Evolutionary conservation across 495 filamentous ascomycete species (phyloP).

Genomic region (Penicillium waksmanii): DNA sequence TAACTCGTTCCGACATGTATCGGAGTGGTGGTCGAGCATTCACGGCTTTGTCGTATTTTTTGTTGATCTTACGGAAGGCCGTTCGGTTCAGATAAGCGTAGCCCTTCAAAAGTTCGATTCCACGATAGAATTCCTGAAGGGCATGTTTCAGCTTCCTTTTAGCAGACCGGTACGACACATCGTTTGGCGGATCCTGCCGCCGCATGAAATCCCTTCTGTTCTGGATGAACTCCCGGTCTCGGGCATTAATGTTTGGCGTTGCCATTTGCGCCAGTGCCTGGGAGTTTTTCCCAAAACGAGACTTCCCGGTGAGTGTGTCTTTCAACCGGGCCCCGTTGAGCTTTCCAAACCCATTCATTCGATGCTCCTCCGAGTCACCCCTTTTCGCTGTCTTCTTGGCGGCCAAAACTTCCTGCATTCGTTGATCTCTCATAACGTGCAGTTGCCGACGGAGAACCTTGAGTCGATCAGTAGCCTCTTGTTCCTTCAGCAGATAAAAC

Average conservation of each 20-base stretch:
- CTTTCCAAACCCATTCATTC: slow-evolving; percentile 27
- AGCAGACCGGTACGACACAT: slow-evolving; percentile 78
- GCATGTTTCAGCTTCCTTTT: slow-evolving; percentile 91
- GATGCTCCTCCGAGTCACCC: slow-evolving; percentile 10
- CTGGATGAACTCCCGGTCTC: slow-evolving; percentile 33
- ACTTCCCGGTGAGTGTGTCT: slow-evolving; percentile 33
- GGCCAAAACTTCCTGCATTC: slow-evolving; percentile 67
- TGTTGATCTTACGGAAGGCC: slow-evolving; percentile 96
- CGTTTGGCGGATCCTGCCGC: slow-evolving; percentile 52
- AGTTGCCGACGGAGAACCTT: slow-evolving; percentile 73
- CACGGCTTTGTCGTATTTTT: slow-evolving; percentile 94
- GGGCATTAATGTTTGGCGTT: slow-evolving; percentile 45
- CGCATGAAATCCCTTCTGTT: slow-evolving; percentile 66
- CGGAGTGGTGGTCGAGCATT: slow-evolving; percentile 74
- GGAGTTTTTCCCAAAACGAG: slow-evolving; percentile 59
- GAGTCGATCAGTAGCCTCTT: slow-evolving; percentile 75
- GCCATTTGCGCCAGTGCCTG: slow-evolving; percentile 56
- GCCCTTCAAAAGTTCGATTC: slow-evolving; percentile 86
- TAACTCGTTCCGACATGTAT: slow-evolving; percentile 92
- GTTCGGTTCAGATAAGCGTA: slow-evolving; percentile 88
- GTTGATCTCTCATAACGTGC: slow-evolving; percentile 82
- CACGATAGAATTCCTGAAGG: slow-evolving; percentile 88
- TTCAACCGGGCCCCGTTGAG: slow-evolving; percentile 32
- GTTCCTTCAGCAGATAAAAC: slow-evolving; percentile 83
- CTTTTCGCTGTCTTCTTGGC: slow-evolving; percentile 18